Percentiles rank a stretch among this genome's conserved stretches.
Conservation (phyloP, 495 filamentous ascomycete species). For the Cercophora scortea region DNA sequence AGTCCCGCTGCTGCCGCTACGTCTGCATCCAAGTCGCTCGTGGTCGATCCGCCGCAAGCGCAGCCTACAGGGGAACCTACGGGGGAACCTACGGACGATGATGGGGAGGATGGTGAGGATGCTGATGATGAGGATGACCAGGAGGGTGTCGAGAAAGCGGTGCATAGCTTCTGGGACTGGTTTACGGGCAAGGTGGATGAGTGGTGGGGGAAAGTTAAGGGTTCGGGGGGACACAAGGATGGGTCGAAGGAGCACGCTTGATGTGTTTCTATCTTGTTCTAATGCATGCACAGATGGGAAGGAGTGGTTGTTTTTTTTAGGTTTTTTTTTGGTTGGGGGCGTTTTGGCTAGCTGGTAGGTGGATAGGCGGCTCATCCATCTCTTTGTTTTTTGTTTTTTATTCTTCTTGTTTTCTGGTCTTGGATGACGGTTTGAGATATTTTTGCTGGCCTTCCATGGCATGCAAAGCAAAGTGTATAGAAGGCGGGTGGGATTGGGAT, state of each 20-base stretch:
- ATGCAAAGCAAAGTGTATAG: too few species aligned
- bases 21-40: conserved; percentile 4
- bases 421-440: too few species aligned
- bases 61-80: conserved; percentile 12
- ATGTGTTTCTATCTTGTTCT: background rate
- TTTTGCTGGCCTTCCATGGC: too few species aligned
- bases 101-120: conserved; percentile 8
- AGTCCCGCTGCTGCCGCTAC: background rate
- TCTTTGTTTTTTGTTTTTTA: too few species aligned
- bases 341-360: too few species aligned
- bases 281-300: too few species aligned
- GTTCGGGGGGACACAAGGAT: background rate
- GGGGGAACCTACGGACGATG: conserved; percentile 3
- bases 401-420: too few species aligned
- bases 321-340: too few species aligned
- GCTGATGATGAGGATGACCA: conserved; percentile 1
- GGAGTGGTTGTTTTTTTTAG: too few species aligned
- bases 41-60: conserved; percentile 11
- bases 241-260: background rate
- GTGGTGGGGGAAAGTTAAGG: conserved; percentile 31
- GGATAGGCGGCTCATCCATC: too few species aligned
- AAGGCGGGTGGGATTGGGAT: too few species aligned
- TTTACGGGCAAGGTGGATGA: conserved; percentile 36
- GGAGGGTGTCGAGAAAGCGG: conserved; percentile 5
- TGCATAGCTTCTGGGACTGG: conserved; percentile 41